A percentile compares a stretch with the other conserved stretches of the same genome.
Conservation (phyloP, 1,284 basidiomycete genomes). For the Apiotrichum akiyoshidainum region DNA sequence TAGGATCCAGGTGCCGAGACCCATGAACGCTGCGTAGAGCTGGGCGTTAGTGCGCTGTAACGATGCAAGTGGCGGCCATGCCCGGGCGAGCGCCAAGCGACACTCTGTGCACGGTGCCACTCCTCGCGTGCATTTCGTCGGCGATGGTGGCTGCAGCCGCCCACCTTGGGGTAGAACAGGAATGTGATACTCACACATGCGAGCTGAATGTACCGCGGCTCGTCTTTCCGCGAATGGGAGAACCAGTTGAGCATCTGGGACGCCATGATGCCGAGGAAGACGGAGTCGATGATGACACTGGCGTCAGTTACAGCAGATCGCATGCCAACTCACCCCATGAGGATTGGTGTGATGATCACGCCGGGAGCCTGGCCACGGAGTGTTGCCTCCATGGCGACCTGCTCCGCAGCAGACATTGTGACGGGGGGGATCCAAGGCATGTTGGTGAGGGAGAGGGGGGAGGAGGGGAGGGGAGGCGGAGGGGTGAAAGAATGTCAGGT, state of each 20-base stretch:
- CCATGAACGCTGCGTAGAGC: constrained; percentile 4
- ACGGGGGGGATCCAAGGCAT: neutral
- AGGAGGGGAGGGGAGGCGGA: neutral
- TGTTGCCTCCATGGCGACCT: neutral
- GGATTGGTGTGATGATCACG: constrained; percentile 13
- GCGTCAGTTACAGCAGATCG: too few relatives aligned
- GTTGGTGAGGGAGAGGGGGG: neutral
- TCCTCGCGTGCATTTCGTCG: too few relatives aligned
- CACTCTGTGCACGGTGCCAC: too few relatives aligned
- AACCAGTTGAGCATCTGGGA: constrained; percentile 15
- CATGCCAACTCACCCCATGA: constrained; percentile 13
- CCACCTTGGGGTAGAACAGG: too few relatives aligned
- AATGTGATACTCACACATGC: constrained; percentile 12
- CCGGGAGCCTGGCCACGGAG: neutral
- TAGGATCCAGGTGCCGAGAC: constrained; percentile 3
- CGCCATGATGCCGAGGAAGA: constrained; percentile 13
- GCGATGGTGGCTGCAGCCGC: too few relatives aligned
- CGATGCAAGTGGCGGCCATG: too few relatives aligned
- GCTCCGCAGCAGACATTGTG: neutral
- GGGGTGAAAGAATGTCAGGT: neutral
- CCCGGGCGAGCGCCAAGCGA: too few relatives aligned
- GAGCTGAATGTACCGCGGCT: constrained; percentile 6
- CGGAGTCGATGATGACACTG: constrained; percentile 17
- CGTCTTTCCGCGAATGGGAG: constrained; percentile 9
- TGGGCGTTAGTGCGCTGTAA: neutral